phyloP scores from a whole-genome alignment of 495 filamentous ascomycete species.

The Annulohypoxylon maeteangense region DNA sequence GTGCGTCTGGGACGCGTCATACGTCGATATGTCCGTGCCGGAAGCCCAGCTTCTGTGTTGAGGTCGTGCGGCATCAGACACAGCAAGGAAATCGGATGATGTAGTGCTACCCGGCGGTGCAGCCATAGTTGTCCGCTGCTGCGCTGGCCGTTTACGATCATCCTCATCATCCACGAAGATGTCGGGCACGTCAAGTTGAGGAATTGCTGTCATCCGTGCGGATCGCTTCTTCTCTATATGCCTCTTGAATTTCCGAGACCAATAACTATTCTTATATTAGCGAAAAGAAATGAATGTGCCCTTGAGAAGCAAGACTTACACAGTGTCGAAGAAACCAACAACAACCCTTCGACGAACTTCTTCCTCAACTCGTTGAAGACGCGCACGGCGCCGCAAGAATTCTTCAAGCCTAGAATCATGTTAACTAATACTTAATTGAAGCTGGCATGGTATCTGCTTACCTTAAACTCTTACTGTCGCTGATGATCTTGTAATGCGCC shows the following conservation, averaged over 20 bases:
- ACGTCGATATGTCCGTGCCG: conserved; percentile 54
- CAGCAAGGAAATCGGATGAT: conserved; percentile 49
- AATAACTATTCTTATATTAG: conserved; percentile 63
- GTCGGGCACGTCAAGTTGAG: conserved; percentile 86
- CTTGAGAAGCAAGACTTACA: conserved; percentile 60
- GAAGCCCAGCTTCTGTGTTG: conserved; percentile 55
- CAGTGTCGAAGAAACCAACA: conserved; percentile 93
- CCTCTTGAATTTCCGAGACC: conserved; percentile 82
- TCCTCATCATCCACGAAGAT: conserved; percentile 83
- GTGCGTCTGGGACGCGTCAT: conserved; percentile 55
- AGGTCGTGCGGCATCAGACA: conserved; percentile 49
- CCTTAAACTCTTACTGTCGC: conserved; percentile 93
- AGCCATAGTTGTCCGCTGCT: conserved; percentile 44
- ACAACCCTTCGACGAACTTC: conserved; percentile 89
- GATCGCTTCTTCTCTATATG: conserved; percentile 72
- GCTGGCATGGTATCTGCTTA: conserved; percentile 46
- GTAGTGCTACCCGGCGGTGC: conserved; percentile 26
- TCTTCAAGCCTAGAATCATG: conserved; percentile 76
- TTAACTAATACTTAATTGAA: conserved; percentile 1
- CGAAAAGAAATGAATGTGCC: background rate
- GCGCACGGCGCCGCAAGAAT: conserved; percentile 88
- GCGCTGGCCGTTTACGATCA: conserved; percentile 36
- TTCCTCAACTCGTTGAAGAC: conserved; percentile 95
- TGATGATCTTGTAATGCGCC: conserved; percentile 99
- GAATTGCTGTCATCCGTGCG: conserved; percentile 78